A percentile compares a stretch with the other conserved stretches of the same genome.
These are phyloP conservation scores for Lentinula sp. DNA, from an alignment of 768 basidiomycete genomes.

Conservation along the genomic window DNA sequence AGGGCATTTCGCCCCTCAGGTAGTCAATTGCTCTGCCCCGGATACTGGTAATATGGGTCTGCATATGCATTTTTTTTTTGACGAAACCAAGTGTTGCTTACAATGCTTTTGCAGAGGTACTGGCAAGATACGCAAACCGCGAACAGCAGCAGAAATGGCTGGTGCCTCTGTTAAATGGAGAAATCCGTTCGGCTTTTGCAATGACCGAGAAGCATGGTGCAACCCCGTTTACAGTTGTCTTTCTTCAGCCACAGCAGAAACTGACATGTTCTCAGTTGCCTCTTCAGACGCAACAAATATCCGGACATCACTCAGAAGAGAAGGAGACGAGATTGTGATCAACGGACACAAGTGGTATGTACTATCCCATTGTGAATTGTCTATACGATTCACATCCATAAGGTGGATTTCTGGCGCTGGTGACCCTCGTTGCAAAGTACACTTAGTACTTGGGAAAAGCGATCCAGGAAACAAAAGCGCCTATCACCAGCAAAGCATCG, in stretches of 20 bases:
- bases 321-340: slow-evolving; percentile 85
- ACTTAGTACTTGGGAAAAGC: slow-evolving; percentile 93
- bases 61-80: slow-evolving; percentile 25
- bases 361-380: neutral
- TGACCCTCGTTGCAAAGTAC: slow-evolving; percentile 82
- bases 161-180: slow-evolving; percentile 78
- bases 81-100: neutral
- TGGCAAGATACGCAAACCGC: slow-evolving; percentile 88
- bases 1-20: slow-evolving; percentile 78
- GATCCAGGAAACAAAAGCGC: slow-evolving; percentile 74
- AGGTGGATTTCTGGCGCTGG: slow-evolving; percentile 99
- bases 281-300: slow-evolving; percentile 97
- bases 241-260: neutral
- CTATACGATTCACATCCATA: neutral
- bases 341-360: slow-evolving; percentile 93
- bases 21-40: slow-evolving; percentile 90
- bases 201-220: slow-evolving; percentile 94
- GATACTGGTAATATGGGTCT: slow-evolving; percentile 96
- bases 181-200: slow-evolving; percentile 90
- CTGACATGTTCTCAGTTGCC: slow-evolving; percentile 46
- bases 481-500: slow-evolving; percentile 88
- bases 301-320: slow-evolving; percentile 75
- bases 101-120: slow-evolving; percentile 62
- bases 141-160: slow-evolving; percentile 93
- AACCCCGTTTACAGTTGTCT: slow-evolving; percentile 10